These are phyloP conservation scores for Phalaenopsis aphrodite DNA, from an alignment of 106 monocot genomes.

Conservation along the genomic window DNA sequence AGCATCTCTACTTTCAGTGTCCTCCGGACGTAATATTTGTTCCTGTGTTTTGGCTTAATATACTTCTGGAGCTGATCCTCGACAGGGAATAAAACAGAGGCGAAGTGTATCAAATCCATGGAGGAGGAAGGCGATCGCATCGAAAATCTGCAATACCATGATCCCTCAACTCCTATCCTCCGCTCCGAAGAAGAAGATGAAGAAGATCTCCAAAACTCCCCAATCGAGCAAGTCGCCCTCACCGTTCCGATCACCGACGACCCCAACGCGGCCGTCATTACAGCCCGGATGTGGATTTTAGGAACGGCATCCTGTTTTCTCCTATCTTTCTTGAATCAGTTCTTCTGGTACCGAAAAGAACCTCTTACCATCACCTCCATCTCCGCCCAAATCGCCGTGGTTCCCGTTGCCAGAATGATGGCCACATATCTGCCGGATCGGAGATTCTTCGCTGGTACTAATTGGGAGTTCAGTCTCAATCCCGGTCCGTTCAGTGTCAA, in stretches of 20 bases:
- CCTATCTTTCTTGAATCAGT: conserved; percentile 58
- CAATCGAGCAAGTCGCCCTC: conserved; percentile 51
- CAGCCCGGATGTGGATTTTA: conserved; percentile 54
- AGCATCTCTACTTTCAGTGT: no score
- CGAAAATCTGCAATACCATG: neutral
- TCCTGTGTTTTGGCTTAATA: no score
- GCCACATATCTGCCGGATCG: conserved; percentile 25
- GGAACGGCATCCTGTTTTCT: conserved; percentile 40
- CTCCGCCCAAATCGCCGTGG: conserved; percentile 63
- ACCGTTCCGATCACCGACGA: conserved; percentile 47
- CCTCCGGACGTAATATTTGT: no score
- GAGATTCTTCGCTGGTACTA: conserved; percentile 26
- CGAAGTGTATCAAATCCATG: neutral
- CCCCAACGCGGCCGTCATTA: conserved; percentile 31
- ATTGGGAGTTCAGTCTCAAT: conserved; percentile 62
- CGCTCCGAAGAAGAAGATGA: neutral
- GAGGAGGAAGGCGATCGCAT: neutral
- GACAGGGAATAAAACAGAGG: no score
- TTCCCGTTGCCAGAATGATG: conserved; percentile 52
- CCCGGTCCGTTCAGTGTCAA: conserved; percentile 70
- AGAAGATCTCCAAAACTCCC: conserved; percentile 22
- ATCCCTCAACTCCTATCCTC: neutral
- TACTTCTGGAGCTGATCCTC: no score
- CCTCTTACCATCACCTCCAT: conserved; percentile 48
- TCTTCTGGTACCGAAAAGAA: conserved; percentile 62